Conservation (phyloP, 768 basidiomycete species). For the Kwoniella dejecticola region DNA sequence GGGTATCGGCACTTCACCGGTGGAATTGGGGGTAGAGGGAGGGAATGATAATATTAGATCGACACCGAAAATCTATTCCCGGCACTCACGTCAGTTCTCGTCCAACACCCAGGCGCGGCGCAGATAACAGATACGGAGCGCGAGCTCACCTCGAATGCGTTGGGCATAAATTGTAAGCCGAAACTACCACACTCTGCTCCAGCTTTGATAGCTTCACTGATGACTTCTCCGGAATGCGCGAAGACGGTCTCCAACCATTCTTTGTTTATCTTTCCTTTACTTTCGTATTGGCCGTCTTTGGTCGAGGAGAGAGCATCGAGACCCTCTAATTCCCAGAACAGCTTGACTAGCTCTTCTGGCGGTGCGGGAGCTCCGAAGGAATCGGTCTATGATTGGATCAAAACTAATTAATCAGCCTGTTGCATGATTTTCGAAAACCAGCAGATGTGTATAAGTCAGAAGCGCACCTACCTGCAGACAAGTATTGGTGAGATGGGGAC, state of each 20-base stretch:
- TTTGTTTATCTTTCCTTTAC: conserved; percentile 45
- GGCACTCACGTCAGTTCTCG: neutral
- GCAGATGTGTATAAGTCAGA: too few relatives aligned
- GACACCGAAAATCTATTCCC: conserved; percentile 72
- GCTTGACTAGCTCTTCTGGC: conserved; percentile 62
- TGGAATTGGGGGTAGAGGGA: conserved; percentile 13
- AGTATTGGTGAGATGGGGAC: conserved; percentile 87
- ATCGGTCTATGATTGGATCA: conserved; percentile 34
- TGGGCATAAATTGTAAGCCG: conserved; percentile 69
- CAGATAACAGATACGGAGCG: too few relatives aligned
- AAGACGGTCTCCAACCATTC: conserved; percentile 63
- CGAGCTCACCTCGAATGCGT: conserved; percentile 80
- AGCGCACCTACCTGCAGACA: conserved; percentile 68
- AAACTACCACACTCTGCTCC: conserved; percentile 70
- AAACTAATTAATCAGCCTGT: too few relatives aligned
- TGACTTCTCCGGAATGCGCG: conserved; percentile 65
- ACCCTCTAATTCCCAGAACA: conserved; percentile 78
- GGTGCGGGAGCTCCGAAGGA: conserved; percentile 65
- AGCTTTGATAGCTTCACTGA: conserved; percentile 82
- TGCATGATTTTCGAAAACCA: too few relatives aligned
- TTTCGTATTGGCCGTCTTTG: conserved; percentile 13
- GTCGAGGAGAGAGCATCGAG: conserved; percentile 33
- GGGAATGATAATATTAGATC: conserved; percentile 75
- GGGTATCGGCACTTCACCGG: conserved; percentile 24
- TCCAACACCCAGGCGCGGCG: too few relatives aligned